These are phyloP conservation scores for Boletus eberwhitei DNA, from an alignment of 768 basidiomycete species.

Conservation along the genomic window DNA sequence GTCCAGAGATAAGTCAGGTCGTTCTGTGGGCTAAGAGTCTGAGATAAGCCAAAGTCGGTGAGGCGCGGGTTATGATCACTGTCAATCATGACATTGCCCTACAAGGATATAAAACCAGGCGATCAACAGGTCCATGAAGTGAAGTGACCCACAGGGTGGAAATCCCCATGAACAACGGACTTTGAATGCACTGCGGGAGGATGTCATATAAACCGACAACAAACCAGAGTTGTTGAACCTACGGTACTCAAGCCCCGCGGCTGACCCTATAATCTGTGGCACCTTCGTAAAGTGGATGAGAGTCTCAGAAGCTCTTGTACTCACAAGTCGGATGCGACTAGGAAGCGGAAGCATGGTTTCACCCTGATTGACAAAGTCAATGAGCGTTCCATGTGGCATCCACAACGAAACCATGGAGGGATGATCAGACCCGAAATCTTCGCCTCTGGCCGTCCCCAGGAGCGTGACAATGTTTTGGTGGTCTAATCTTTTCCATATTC, in stretches of 20 bases:
- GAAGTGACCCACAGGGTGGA: neutral
- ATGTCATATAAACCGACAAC: neutral
- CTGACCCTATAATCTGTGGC: neutral
- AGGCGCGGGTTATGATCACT: neutral
- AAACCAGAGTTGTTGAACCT: neutral
- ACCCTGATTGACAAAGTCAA: neutral
- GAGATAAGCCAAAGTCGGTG: slow-evolving; percentile 7
- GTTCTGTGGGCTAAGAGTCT: neutral
- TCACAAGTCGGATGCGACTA: too few relatives aligned
- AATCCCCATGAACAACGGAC: neutral
- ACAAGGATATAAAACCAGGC: neutral
- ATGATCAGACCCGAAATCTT: slow-evolving; percentile 1
- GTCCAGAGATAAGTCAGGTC: neutral
- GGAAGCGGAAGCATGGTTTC: neutral
- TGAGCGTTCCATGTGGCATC: slow-evolving; percentile 5
- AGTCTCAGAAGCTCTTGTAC: neutral
- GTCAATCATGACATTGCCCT: slow-evolving; percentile 8
- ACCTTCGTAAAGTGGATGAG: neutral
- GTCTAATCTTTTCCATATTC: slow-evolving; percentile 7
- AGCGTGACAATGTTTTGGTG: slow-evolving; percentile 10
- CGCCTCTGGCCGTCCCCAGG: neutral
- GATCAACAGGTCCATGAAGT: neutral
- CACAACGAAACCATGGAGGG: slow-evolving; percentile 6
- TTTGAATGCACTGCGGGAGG: neutral
- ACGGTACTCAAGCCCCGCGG: neutral